Evolutionary conservation across 805 yeast species (phyloP), one percentile per base, ranked within the genome.

Genomic region (Zygotorulaspora chibaensis): DNA sequence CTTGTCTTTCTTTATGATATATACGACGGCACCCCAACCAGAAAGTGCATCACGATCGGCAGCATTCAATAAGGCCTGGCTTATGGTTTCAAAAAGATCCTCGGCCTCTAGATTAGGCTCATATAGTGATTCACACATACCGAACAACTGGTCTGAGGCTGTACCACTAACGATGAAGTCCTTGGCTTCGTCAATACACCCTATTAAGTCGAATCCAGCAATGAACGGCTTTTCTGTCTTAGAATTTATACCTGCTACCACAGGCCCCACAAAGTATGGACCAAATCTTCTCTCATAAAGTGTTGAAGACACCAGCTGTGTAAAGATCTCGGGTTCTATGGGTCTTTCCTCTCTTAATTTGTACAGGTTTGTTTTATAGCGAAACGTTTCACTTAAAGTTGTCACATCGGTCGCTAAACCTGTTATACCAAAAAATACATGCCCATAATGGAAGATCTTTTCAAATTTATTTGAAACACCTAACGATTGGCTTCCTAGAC

Each of bases 21-120:
- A 91, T 18, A 93, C 98, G 13, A 87, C 85, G 8, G 96, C 96
- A 61, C 99, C 99, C 96, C 97, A 93, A 55, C 99, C 99, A 26
- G 95, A 83, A 47, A 93, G 75, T 5, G 97, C 96, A 69, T 93
- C 99, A 75, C 99, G 85, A 68, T 93, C 99, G 30, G 86, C 95
- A 15, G 96, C 98, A 65, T 86, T 88, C 72, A 93, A 73, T 48
- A 93, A 72, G 1, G 97, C 91, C 69, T 93, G 99, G 56, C 95
- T 82, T 55, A 89, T 85, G 34, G 98, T 91, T 68, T 93, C 98
- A 63, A 93, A 93, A 56, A 93, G 73, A 67, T 93, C 96, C 56
- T 93, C 98, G 5, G 98, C 89, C 65, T 81, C 97, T 57, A 95
- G 74, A 61, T 86, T 73, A 35, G 98, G 97, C 69, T 93, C 98